These are phyloP conservation scores for Lavandula angustifolia DNA, from an alignment of 257 asterid genomes.

Conservation along the genomic window DNA sequence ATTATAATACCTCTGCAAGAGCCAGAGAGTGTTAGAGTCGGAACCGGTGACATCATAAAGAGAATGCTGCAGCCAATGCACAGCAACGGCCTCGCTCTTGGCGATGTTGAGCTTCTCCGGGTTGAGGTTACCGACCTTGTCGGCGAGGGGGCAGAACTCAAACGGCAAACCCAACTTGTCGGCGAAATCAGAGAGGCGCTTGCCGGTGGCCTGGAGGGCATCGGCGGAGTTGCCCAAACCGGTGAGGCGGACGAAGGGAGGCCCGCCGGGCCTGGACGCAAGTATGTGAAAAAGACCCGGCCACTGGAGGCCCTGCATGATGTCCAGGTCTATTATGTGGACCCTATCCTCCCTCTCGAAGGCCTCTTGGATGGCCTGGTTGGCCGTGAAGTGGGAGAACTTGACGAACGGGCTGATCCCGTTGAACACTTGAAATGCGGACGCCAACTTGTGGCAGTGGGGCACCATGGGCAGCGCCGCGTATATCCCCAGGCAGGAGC, in stretches of 20 bases:
- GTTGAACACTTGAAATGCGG: constrained; percentile 88
- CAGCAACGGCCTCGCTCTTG: constrained; percentile 93
- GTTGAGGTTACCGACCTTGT: constrained; percentile 76
- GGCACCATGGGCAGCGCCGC: constrained; percentile 69
- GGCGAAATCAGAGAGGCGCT: constrained; percentile 83
- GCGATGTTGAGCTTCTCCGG: constrained; percentile 63
- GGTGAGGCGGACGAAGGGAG: constrained; percentile 84
- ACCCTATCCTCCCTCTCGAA: constrained; percentile 91
- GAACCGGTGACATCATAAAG: constrained; percentile 94
- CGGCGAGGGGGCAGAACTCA: constrained; percentile 78
- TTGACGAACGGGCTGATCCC: constrained; percentile 94
- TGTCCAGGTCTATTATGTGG: constrained; percentile 92
- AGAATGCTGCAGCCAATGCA: constrained; percentile 97
- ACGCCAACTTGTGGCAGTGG: constrained; percentile 73
- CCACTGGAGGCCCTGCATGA: constrained; percentile 99
- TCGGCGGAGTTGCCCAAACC: constrained; percentile 89
- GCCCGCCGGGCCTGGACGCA: constrained; percentile 90
- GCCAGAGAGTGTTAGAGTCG: constrained; percentile 73
- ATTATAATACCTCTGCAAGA: constrained; percentile 68
- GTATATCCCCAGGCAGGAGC: constrained; percentile 82
- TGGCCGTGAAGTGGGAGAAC: constrained; percentile 95
- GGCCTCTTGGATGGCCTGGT: constrained; percentile 96
- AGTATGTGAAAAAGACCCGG: constrained; percentile 92
- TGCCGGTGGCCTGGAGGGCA: constrained; percentile 91
- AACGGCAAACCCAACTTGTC: constrained; percentile 84